Conservation (phyloP, 108 stramenopile species). For the Skeletonema marinoi region DNA sequence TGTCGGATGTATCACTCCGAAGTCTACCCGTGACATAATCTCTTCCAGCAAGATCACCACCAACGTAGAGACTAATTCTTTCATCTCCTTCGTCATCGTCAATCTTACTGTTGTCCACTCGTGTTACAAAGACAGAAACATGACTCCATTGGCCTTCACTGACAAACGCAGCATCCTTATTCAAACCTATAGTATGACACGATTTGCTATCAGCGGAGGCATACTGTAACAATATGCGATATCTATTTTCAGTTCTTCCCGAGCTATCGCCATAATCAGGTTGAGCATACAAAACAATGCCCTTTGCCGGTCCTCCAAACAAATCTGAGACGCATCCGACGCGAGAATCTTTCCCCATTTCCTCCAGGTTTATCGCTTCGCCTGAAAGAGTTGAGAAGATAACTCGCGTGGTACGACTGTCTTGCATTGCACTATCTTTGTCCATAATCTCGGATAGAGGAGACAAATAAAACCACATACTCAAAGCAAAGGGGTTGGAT, state of each 20-base stretch:
- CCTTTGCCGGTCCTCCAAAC: slow-evolving; percentile 16
- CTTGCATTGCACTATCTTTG: background rate
- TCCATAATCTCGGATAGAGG: background rate
- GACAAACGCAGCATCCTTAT: slow-evolving; percentile 5
- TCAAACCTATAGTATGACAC: slow-evolving; percentile 23
- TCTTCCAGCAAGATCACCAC: slow-evolving; percentile 31
- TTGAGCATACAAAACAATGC: slow-evolving; percentile 37
- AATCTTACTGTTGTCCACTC: background rate
- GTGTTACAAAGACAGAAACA: slow-evolving; percentile 25
- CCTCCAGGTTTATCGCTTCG: background rate
- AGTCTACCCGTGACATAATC: slow-evolving; percentile 15
- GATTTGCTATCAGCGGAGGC: background rate
- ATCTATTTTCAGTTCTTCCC: background rate
- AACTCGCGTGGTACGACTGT: slow-evolving; percentile 18
- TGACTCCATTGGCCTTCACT: slow-evolving; percentile 37
- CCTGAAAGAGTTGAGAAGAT: slow-evolving; percentile 22
- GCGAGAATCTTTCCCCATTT: background rate
- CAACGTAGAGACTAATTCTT: slow-evolving; percentile 36
- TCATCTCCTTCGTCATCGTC: slow-evolving; percentile 13
- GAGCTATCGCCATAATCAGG: slow-evolving; percentile 20
- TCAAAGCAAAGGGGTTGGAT: slow-evolving; percentile 30
- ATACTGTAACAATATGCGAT: slow-evolving; percentile 32
- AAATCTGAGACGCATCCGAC: slow-evolving; percentile 31
- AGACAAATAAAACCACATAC: slow-evolving; percentile 36
- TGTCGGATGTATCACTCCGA: background rate